phyloP scores from a whole-genome alignment of 1,284 basidiomycete genomes.

The Sanghuangporus sanghuang region DNA sequence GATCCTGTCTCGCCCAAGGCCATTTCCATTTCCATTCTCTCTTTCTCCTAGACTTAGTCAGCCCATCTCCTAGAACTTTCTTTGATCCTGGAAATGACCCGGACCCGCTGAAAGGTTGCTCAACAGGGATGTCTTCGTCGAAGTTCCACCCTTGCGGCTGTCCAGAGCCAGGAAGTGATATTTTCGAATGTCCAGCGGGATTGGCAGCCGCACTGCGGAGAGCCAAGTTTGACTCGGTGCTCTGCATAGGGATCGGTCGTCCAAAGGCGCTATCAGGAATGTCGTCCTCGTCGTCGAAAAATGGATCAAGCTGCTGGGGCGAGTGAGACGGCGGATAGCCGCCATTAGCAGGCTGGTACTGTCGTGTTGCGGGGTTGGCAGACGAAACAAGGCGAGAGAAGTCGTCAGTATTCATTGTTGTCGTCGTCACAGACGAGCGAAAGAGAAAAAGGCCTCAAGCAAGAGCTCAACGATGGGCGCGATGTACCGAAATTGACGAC shows the following conservation, averaged over 20 bases:
- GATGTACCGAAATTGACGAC: not conserved
- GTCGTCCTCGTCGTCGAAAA: conserved; percentile 77
- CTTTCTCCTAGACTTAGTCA: conserved; percentile 27
- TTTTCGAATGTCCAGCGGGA: conserved; percentile 54
- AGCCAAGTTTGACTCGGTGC: conserved; percentile 65
- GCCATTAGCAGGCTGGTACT: conserved; percentile 47
- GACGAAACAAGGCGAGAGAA: conserved; percentile 68
- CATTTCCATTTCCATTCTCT: conserved; percentile 67
- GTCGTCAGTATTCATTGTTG: conserved; percentile 56
- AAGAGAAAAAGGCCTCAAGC: not conserved
- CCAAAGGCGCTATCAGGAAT: conserved; percentile 62
- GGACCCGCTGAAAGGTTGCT: conserved; percentile 41
- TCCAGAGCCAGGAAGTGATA: conserved; percentile 35
- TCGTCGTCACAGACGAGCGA: conserved; percentile 3
- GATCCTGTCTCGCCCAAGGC: conserved; percentile 68
- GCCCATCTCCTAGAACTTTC: conserved; percentile 15
- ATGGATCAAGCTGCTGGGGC: conserved; percentile 62
- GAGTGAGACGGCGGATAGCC: conserved; percentile 51
- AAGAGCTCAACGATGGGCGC: not conserved
- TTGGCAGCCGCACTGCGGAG: conserved; percentile 51
- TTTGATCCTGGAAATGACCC: conserved; percentile 34
- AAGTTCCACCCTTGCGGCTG: conserved; percentile 67
- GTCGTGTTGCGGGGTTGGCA: conserved; percentile 60
- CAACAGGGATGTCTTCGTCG: conserved; percentile 51
- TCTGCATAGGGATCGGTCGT: conserved; percentile 51